Percentiles rank a stretch among this genome's conserved stretches.
Conservation (phyloP, 352 stramenopile genomes). For the Thalassiosira hispida region DNA sequence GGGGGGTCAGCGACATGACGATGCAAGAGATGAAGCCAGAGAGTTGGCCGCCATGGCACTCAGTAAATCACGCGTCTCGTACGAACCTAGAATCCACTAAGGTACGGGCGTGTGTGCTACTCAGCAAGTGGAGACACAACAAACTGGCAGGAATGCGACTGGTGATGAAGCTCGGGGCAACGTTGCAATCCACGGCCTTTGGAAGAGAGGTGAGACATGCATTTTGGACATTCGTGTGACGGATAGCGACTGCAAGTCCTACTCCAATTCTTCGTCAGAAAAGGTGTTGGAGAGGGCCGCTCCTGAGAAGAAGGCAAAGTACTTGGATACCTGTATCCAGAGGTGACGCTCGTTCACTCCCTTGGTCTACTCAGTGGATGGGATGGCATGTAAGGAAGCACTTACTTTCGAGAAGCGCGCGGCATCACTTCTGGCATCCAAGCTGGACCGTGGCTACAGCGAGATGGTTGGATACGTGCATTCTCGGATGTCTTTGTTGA, state of each 20-base stretch:
- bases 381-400: constrained; percentile 23
- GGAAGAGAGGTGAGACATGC: no score
- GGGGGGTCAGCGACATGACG: constrained; percentile 4
- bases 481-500: constrained; percentile 4
- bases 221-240: constrained; percentile 28
- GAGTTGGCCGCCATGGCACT: neutral
- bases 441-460: constrained; percentile 14
- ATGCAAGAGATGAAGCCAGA: constrained; percentile 5
- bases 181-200: neutral
- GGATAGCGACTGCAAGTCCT: constrained; percentile 26
- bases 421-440: no score
- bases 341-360: constrained; percentile 14
- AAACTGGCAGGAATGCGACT: neutral
- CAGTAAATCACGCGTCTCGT: neutral
- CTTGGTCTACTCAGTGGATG: constrained; percentile 47
- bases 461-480: constrained; percentile 24
- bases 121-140: no score
- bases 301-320: constrained; percentile 17
- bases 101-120: neutral
- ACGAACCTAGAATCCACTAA: neutral
- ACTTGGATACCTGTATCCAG: constrained; percentile 9
- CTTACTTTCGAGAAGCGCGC: no score
- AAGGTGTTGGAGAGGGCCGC: constrained; percentile 10
- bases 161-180: neutral
- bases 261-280: neutral